Conservation (phyloP, 1,284 basidiomycete species). For the Uromyces viciae-fabae region DNA sequence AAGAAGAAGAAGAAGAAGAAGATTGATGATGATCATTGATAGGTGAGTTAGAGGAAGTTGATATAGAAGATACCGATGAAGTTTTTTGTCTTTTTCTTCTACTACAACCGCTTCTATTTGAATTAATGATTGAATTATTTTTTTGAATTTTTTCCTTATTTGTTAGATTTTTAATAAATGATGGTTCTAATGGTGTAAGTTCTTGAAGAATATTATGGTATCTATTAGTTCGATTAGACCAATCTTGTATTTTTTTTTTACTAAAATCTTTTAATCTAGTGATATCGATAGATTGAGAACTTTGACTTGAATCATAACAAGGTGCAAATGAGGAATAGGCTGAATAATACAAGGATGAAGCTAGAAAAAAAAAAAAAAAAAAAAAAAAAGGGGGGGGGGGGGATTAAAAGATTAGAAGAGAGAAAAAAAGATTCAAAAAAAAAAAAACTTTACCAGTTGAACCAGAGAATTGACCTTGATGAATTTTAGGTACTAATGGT, state of each 20-base stretch:
- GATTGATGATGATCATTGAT: background rate
- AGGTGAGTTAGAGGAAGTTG: background rate
- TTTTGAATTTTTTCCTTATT: background rate
- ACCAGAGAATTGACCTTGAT: background rate
- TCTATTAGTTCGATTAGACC: conserved; percentile 23
- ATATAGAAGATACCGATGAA: background rate
- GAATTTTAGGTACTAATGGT: background rate
- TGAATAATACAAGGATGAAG: conserved; percentile 39
- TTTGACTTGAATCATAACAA: conserved; percentile 30
- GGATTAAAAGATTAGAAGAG: background rate
- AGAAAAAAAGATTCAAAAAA: background rate
- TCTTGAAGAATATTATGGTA: conserved; percentile 18
- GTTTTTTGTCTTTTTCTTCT: conserved; percentile 40
- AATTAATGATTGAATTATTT: background rate
- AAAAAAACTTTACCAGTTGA: conserved; percentile 13
- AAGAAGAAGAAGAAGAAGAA: background rate
- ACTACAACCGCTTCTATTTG: background rate
- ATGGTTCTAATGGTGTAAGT: background rate
- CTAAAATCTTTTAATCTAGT: conserved; percentile 8
- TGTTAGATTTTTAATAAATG: background rate
- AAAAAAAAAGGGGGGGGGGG: background rate
- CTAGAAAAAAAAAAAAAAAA: background rate
- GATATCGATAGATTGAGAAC: conserved; percentile 20
- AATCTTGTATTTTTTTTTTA: conserved; percentile 13
- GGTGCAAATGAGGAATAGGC: conserved; percentile 45